Evolutionary conservation across 1,139 yeast species (phyloP).

Genomic region (Lipomyces yarrowii): DNA sequence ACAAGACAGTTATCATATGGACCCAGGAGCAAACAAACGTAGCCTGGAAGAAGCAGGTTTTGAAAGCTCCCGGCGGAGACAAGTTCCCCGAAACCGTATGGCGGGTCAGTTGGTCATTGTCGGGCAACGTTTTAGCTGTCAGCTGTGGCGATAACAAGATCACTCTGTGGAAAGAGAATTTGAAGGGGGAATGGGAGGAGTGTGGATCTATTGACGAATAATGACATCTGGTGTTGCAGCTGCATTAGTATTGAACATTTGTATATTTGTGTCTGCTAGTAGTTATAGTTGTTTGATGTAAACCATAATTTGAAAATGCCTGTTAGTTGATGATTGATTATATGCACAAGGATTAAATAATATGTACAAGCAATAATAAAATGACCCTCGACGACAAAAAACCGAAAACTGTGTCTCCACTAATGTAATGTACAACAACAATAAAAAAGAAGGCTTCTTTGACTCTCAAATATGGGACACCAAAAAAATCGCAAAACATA

Average conservation of each 20-base stretch:
- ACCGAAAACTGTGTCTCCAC: too few species aligned
- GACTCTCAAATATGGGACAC: neutral
- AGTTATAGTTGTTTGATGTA: neutral
- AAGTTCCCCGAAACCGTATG: slow-evolving; percentile 96
- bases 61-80: slow-evolving; percentile 56
- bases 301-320: neutral
- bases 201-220: slow-evolving; percentile 81
- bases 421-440: neutral
- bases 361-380: neutral
- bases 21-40: slow-evolving; percentile 68
- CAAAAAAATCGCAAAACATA: neutral
- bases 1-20: slow-evolving; percentile 93
- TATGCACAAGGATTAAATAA: neutral
- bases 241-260: neutral
- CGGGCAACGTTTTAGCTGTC: slow-evolving; percentile 93
- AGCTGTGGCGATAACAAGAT: slow-evolving; percentile 96
- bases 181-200: slow-evolving; percentile 93
- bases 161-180: slow-evolving; percentile 93
- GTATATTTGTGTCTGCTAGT: neutral
- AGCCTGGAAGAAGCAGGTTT: slow-evolving; percentile 72
- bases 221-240: slow-evolving; percentile 25
- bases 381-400: too few species aligned
- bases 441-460: too few species aligned
- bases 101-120: slow-evolving; percentile 97
- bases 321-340: neutral